Percentiles rank a stretch among this genome's conserved stretches.
These are phyloP conservation scores for Neurospora pannonica DNA, from an alignment of 495 filamentous ascomycete genomes.

Conservation along the genomic window DNA sequence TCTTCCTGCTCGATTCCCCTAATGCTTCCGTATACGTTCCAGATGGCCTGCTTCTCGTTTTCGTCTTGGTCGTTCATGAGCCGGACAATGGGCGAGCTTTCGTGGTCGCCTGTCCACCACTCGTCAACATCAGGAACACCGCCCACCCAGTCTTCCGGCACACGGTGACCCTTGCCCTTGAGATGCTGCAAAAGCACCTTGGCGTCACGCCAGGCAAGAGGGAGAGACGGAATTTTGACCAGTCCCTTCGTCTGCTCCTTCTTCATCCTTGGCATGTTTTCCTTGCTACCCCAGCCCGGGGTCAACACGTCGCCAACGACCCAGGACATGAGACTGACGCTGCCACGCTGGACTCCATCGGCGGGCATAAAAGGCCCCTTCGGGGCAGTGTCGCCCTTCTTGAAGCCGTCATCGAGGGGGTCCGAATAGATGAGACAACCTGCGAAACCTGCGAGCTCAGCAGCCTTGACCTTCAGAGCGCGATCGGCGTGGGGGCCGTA, in stretches of 20 bases:
- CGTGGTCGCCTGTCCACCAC: constrained; percentile 73
- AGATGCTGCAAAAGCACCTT: constrained; percentile 67
- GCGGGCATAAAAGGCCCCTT: constrained; percentile 68
- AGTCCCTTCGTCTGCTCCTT: constrained; percentile 65
- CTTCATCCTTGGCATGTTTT: constrained; percentile 52
- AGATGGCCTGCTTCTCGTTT: constrained; percentile 69
- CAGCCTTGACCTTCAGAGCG: constrained; percentile 79
- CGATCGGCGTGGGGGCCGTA: constrained; percentile 63
- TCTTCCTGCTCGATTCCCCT: constrained; percentile 69
- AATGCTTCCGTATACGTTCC: constrained; percentile 81
- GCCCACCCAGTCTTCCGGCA: constrained; percentile 67
- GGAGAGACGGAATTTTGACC: constrained; percentile 76
- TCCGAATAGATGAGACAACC: constrained; percentile 92
- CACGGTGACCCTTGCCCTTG: constrained; percentile 62
- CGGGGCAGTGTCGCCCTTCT: constrained; percentile 57
- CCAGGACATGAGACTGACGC: constrained; percentile 75
- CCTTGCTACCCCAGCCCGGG: constrained; percentile 73
- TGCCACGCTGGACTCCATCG: constrained; percentile 72
- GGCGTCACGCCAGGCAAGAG: constrained; percentile 82
- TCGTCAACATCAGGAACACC: constrained; percentile 60
- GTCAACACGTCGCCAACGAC: constrained; percentile 83
- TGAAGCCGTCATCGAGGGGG: constrained; percentile 69
- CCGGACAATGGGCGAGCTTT: constrained; percentile 63
- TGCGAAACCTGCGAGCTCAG: constrained; percentile 70
- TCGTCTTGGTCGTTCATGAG: constrained; percentile 88